Percentiles rank a stretch among this genome's conserved stretches.
These are phyloP conservation scores for Andrographis paniculata DNA, from an alignment of 305 asterid genomes.

Conservation along the genomic window DNA sequence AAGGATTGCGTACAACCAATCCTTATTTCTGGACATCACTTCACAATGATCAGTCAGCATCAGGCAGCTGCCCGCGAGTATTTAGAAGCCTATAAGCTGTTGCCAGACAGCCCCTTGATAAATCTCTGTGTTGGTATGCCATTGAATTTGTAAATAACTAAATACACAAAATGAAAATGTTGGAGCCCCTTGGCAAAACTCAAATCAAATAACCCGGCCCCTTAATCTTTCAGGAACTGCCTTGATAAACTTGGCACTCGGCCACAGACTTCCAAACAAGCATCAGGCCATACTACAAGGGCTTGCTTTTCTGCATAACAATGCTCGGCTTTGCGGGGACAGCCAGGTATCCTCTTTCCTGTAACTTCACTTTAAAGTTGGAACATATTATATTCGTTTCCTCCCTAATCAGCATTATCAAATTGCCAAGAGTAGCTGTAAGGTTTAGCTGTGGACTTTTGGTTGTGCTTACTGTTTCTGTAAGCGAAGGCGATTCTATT, in stretches of 20 bases:
- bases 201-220: not conserved
- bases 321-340: slow-evolving; percentile 40
- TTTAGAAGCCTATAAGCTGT: slow-evolving; percentile 65
- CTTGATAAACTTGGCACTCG: slow-evolving; percentile 75
- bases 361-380: no score
- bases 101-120: slow-evolving; percentile 67
- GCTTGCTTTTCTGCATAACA: slow-evolving; percentile 65
- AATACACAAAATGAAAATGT: not conserved
- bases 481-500: no score
- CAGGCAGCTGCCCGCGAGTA: slow-evolving; percentile 80
- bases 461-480: no score
- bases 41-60: slow-evolving; percentile 71
- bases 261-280: slow-evolving; percentile 74
- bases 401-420: no score
- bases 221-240: slow-evolving; percentile 47
- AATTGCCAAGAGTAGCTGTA: no score
- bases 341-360: slow-evolving; percentile 40
- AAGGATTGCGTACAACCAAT: slow-evolving; percentile 63
- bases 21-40: slow-evolving; percentile 65
- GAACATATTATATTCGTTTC: no score
- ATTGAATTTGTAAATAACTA: not conserved
- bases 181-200: not conserved
- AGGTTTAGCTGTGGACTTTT: no score
- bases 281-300: slow-evolving; percentile 80
- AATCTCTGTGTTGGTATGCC: slow-evolving; percentile 68